Conservation (phyloP, 2,329 filamentous ascomycete genomes). For the Diaporthe capsici region DNA sequence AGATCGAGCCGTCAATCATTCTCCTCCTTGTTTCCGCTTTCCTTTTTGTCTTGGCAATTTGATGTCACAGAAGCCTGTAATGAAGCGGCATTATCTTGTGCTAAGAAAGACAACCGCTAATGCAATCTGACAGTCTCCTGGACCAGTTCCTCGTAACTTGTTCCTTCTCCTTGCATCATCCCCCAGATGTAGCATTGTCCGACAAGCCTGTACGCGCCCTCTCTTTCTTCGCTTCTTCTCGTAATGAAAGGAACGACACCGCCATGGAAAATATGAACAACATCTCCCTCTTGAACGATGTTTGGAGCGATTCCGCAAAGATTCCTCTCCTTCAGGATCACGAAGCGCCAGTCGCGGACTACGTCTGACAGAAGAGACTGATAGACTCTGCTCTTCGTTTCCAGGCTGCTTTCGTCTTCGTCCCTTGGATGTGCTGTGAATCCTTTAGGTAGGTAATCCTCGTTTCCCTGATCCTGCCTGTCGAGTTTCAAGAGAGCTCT, state of each 20-base stretch:
- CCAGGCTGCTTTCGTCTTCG: background rate
- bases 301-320: background rate
- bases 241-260: background rate
- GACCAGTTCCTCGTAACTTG: background rate
- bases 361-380: background rate
- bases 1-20: background rate
- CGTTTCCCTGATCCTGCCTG: background rate
- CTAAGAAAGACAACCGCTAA: background rate
- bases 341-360: background rate
- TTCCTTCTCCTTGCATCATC: constrained; percentile 1
- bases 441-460: background rate
- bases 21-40: background rate
- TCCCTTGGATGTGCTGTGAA: background rate
- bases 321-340: background rate
- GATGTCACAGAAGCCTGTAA: background rate
- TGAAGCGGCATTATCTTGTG: background rate
- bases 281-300: background rate
- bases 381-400: background rate
- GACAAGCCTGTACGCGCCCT: background rate
- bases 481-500: background rate
- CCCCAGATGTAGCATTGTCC: background rate
- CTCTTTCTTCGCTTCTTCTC: constrained; percentile 1
- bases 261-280: background rate
- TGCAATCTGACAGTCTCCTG: background rate
- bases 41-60: background rate